Evolutionary conservation across 176 grass and related monocot species (phyloP).

Genomic region (Oropetium thomaeum): DNA sequence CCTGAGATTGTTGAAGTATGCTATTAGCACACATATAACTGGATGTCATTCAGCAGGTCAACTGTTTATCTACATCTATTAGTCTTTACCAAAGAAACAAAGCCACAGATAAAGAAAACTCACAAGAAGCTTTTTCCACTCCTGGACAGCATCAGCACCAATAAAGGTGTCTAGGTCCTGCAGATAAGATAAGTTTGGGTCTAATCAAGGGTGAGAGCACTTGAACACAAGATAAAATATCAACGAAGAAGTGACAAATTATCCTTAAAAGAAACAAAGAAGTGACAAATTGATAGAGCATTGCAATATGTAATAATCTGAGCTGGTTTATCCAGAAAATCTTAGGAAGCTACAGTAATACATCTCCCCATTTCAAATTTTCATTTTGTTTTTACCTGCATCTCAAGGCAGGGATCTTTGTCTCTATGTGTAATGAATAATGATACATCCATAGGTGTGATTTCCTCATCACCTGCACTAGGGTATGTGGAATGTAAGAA

Average conservation of each 20-base stretch:
- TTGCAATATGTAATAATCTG: not conserved
- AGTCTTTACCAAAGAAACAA: constrained; percentile 1
- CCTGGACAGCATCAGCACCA: constrained; percentile 59
- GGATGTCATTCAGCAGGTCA: not conserved
- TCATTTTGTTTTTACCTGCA: not conserved
- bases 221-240: not conserved
- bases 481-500: not conserved
- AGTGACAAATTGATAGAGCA: constrained; percentile 5
- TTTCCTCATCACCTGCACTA: too few relatives aligned
- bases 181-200: constrained; percentile 1
- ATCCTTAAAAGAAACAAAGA: too few relatives aligned
- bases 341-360: not conserved
- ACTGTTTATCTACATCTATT: constrained; percentile 7
- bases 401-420: not conserved
- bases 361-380: not conserved
- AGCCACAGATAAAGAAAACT: constrained; percentile 22
- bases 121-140: constrained; percentile 96
- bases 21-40: constrained; percentile 9
- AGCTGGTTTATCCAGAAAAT: not conserved
- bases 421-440: too few relatives aligned
- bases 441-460: too few relatives aligned
- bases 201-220: constrained; percentile 5
- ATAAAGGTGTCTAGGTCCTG: constrained; percentile 92
- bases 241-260: not conserved
- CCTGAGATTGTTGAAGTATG: constrained; percentile 45